phyloP scores from a whole-genome alignment of 2,329 filamentous ascomycete species.

The Ophiostoma perfectum region DNA sequence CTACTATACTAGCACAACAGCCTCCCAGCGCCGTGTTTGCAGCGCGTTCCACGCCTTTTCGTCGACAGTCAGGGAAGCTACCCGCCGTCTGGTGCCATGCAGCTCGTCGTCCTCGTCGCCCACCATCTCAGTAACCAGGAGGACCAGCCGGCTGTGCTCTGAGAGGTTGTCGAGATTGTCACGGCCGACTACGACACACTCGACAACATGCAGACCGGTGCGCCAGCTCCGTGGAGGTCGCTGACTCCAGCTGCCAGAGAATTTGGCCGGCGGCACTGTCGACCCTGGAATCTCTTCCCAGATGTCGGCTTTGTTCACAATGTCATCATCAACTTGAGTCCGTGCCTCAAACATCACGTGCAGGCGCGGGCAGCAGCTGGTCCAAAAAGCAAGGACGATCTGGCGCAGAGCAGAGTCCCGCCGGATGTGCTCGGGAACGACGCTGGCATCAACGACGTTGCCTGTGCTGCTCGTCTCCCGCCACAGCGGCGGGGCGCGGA shows the following conservation, averaged over 20 bases:
- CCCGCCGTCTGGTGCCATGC: background rate
- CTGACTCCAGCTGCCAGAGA: background rate
- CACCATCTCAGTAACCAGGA: background rate
- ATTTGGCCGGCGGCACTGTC: background rate
- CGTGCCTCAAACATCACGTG: conserved; percentile 6
- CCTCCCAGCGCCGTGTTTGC: background rate
- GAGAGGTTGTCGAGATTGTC: conserved; percentile 3
- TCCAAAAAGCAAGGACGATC: conserved; percentile 9
- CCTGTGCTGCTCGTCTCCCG: background rate
- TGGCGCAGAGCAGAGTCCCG: background rate
- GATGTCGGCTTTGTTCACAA: background rate
- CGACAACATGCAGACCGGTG: background rate
- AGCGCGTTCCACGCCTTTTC: conserved; percentile 11
- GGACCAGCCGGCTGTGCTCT: background rate
- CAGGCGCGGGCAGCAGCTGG: background rate
- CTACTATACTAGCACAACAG: background rate
- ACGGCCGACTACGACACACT: conserved; percentile 8
- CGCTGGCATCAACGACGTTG: background rate
- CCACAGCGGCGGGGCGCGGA: background rate
- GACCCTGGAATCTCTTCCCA: conserved; percentile 1
- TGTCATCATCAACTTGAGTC: background rate
- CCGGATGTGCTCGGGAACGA: background rate
- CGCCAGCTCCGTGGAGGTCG: conserved; percentile 4
- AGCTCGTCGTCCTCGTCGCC: background rate
- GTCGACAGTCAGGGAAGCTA: background rate